Percentiles rank a stretch among this genome's conserved stretches.
phyloP scores from a whole-genome alignment of 2,329 filamentous ascomycete genomes.

The Gliomastix tumulicola region DNA sequence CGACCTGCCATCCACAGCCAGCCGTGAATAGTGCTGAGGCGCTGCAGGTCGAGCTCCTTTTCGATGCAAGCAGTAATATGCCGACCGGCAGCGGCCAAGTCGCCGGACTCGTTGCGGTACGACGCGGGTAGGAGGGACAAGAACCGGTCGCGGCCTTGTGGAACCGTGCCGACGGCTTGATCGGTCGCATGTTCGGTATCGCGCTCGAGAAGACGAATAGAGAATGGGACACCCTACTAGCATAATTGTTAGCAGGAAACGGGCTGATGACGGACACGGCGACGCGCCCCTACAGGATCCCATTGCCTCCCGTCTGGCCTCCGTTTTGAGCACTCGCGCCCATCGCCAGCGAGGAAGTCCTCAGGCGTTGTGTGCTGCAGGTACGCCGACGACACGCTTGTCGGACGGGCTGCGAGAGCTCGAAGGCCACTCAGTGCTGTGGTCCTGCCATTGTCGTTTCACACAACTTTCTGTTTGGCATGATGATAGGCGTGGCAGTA shows the following conservation, averaged over 20 bases:
- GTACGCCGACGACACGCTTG: not conserved
- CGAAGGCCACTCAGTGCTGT: not conserved
- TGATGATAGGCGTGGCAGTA: not conserved
- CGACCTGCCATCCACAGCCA: slow-evolving; percentile 16
- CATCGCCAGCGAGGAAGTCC: not conserved
- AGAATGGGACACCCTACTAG: not conserved
- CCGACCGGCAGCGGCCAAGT: not conserved
- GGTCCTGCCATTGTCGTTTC: not conserved
- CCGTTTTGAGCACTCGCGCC: not conserved
- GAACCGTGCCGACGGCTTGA: not conserved
- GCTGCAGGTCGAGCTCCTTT: not conserved
- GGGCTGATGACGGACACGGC: not conserved
- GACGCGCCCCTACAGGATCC: not conserved
- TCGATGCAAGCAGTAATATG: not conserved
- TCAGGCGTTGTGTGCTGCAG: not conserved
- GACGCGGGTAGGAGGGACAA: not conserved
- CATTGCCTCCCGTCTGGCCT: not conserved
- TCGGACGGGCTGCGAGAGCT: not conserved
- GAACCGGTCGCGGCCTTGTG: not conserved
- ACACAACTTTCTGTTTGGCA: not conserved
- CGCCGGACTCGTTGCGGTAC: not conserved
- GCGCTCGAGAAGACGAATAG: not conserved
- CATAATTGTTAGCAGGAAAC: not conserved
- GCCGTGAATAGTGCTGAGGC: not conserved
- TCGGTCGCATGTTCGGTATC: not conserved